Conservation (phyloP, 2,329 filamentous ascomycete species). For the Colletotrichum sp. region DNA sequence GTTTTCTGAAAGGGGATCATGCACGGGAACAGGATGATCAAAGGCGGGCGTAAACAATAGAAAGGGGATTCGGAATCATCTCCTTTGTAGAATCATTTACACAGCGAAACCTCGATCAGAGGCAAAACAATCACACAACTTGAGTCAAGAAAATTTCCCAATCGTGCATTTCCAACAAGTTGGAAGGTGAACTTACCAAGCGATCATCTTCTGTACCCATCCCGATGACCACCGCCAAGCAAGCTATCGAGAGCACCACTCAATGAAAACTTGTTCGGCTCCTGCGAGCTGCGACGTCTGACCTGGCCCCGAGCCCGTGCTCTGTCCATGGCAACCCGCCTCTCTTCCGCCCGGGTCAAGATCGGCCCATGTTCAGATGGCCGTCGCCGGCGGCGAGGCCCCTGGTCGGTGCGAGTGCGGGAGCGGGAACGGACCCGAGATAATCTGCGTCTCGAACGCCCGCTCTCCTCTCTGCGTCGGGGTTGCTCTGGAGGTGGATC, state of each 20-base stretch:
- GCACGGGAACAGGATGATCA: not conserved
- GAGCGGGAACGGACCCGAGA: not conserved
- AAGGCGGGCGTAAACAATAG: not conserved
- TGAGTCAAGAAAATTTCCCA: not conserved
- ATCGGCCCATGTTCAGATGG: not conserved
- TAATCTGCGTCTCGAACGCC: not conserved
- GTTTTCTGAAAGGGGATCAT: not conserved
- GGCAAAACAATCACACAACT: not conserved
- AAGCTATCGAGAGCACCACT: not conserved
- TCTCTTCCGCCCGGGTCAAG: not conserved
- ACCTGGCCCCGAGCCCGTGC: not conserved
- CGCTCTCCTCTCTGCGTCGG: not conserved
- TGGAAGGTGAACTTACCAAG: not conserved
- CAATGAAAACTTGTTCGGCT: not conserved
- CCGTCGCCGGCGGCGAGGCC: not conserved
- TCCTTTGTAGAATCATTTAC: not conserved
- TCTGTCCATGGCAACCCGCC: not conserved
- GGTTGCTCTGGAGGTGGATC: not conserved
- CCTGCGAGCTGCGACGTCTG: not conserved
- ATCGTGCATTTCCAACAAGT: not conserved
- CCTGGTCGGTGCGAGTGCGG: not conserved
- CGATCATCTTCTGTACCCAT: not conserved
- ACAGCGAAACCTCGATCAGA: not conserved
- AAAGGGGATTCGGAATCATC: not conserved
- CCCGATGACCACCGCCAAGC: not conserved